Evolutionary conservation across 257 asterid species (phyloP), one percentile per base, ranked within the genome.

Genomic region (Jaltomata sinuosa): DNA sequence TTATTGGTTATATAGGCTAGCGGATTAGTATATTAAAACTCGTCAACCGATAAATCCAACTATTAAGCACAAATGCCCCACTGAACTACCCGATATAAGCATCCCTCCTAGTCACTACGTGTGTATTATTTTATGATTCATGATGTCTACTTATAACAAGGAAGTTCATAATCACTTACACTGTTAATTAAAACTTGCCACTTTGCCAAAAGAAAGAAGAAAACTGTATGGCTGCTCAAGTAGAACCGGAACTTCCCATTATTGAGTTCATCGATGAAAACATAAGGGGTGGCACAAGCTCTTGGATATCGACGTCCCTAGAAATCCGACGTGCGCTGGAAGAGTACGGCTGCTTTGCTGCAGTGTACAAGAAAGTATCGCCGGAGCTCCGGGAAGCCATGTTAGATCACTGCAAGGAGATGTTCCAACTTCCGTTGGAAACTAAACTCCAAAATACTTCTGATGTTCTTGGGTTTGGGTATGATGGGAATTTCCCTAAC

Each of bases 241-340:
- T 83, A 31, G 69, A 86, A 22, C 61, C 74, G 11, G 79, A 79
- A 42, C 89, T 90, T 79, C 90, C 91, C 12, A 32, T 79, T 15
- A 83, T 90, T 42, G 86, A 90, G 84, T 87, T 90, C 72, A 87
- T 85, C 4, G 68, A 83, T 36, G 83, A 52, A 4, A 86, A 81
- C 47, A 1, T 69, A 27, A 67, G 7, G 29, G 81, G 85, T 0
- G 90, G 89, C 38, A 55, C 89, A 19, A 72, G 8, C 21, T 78
- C 81, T 18, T 90, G 91, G 91, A 80, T 83, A 36, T 84, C 87
- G 10, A 86, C 91, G 0, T 83, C 89, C 21, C 84, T 68, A 7
- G 88, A 88, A 2, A 88, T 90, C 82, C 87, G 89, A 21, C 32
- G 18, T n/a, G 91, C 91, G 16, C 85, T 90, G 34, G 93, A 90